A percentile compares a stretch with the other conserved stretches of the same genome.
These are phyloP conservation scores for Rutidosis leptorrhynchoides DNA, from an alignment of 129 eudicot species.

Conservation along the genomic window DNA sequence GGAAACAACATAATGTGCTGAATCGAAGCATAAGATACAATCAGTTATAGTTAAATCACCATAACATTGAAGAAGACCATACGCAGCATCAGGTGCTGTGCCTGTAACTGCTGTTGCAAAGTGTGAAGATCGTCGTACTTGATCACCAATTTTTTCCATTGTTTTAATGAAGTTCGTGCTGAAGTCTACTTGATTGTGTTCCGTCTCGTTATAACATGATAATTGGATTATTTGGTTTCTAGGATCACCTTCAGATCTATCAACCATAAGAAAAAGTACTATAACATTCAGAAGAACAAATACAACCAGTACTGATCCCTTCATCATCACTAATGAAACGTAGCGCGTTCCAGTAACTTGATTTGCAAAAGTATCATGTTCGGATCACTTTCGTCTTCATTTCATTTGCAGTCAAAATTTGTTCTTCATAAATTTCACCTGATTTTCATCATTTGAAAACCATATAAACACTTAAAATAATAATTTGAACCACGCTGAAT, in stretches of 20 bases:
- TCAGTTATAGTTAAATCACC: constrained; percentile 65
- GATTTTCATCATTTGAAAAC: too few relatives aligned
- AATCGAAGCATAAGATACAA: constrained; percentile 66
- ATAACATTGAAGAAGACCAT: constrained; percentile 66
- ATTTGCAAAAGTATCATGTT: constrained; percentile 12
- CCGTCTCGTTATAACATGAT: constrained; percentile 37
- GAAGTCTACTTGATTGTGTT: constrained; percentile 32
- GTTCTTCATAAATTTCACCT: not conserved
- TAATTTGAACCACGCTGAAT: too few relatives aligned
- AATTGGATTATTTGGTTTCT: constrained; percentile 45
- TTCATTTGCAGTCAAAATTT: constrained; percentile 16
- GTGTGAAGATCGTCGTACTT: constrained; percentile 39
- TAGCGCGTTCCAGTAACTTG: constrained; percentile 6
- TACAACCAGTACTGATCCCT: constrained; percentile 14
- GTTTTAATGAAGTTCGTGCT: constrained; percentile 48
- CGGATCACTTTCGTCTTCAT: too few relatives aligned
- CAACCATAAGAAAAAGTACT: constrained; percentile 30
- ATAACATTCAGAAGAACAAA: constrained; percentile 20
- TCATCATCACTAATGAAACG: constrained; percentile 15
- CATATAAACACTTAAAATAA: too few relatives aligned
- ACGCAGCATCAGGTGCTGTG: constrained; percentile 41
- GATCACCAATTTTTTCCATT: constrained; percentile 47
- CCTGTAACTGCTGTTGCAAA: constrained; percentile 52
- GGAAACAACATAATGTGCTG: constrained; percentile 62
- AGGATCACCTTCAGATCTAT: constrained; percentile 47